Evolutionary conservation across 768 basidiomycete genomes (phyloP), one percentile per base, ranked within the genome.

Genomic region (Mycena filopes): DNA sequence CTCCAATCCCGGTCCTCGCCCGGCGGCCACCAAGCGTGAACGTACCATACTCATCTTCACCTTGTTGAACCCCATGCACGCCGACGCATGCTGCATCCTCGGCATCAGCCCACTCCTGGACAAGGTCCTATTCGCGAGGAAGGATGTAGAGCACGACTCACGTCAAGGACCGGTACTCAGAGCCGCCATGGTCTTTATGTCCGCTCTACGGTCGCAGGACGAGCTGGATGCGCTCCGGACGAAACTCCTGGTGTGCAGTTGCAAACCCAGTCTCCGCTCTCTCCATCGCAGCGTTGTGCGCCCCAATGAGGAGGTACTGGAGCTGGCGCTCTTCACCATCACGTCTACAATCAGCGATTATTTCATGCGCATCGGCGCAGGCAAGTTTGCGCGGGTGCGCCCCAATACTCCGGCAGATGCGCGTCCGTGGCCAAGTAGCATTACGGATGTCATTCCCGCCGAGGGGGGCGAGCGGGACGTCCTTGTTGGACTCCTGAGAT

Each of bases 61-160:
- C 60, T 25, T 62, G 10, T 47, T 25, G 43, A 62, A 62, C 31
- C 60, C 60, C 10, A 55, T 55, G 51, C 60, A 62, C n/a, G 45
- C 54, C 7, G 60, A 26, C 16, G 60, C 60, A 16, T 54, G 51
- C 36, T 62, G 51, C 41, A 36, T 41, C 40, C 31, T 46, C 3
- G 51, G 20, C 4, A 16, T 62, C 12, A 38, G 23, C 23, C 25
- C 18, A 8, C 26, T 62, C 9, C 53, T 62, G n/a, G 36, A 41
- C 25, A 55, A 62, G 42, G 41, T 51, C 23, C 45, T 46, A 31
- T n/a, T n/a, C n/a, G n/a, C n/a, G n/a, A 18, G 45, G 25, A 38
- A 40, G 42, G 21, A 21, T 16, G 60, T 43, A 51, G 60, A 55
- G 20, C n/a, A n/a, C n/a, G 53, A 55, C 55, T 36, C 60, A 10